Base-by-base conservation (phyloP, 257 asterid genomes). In the Ocimum tenuiflorum region DNA sequence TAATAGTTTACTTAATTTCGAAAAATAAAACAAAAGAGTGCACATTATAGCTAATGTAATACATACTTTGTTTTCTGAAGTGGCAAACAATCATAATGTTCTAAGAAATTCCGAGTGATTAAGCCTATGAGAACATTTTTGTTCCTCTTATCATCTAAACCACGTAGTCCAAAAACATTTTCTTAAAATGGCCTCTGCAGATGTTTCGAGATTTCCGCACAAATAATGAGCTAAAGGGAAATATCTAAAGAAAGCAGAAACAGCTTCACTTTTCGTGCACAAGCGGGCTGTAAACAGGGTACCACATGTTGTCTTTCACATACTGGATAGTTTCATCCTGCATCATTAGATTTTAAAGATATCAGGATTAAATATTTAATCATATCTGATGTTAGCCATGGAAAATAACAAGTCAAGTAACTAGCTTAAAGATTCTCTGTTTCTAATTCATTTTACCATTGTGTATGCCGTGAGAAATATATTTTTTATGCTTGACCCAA, bases 251-350 rank as follows among this genome's bases (percentile, higher is more conserved):
- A 0, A 27, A n/a, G 12, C 22, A 46, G 27, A 10, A 51, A 43
- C 19, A 14, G 19, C 67, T 65, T 94, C 88, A 88, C 78, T 85
- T 90, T 76, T 94, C 97, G 42, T 89, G 99, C 75, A 94, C 96
- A 59, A 94, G 97, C 74, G 99, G 97, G 73, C 81, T 85, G 87
- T 94, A 90, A 53, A 94, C 50, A 10, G 99, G 99, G 68, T 57
- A 82, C 99, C 99, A 94, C 99, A 90, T 94, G 76, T 80, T 86
- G 59, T 70, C 66, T 64, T 78, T 85, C 75, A 90, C 95, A 35
- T 86, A 78, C 60, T 54, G 65, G 60, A 86, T 51, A 6, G 80
- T 83, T 77, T 86, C 96, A 13, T 86, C 96, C 99, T 94, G 95
- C 94, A 83, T 63, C 39, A 70, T 11, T 38, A 41, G 0, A 43